A percentile compares a stretch with the other conserved stretches of the same genome.
Conservation (phyloP, 225 moss, liverwort and hornwort species). For the Rhytidiadelphus loreus region DNA sequence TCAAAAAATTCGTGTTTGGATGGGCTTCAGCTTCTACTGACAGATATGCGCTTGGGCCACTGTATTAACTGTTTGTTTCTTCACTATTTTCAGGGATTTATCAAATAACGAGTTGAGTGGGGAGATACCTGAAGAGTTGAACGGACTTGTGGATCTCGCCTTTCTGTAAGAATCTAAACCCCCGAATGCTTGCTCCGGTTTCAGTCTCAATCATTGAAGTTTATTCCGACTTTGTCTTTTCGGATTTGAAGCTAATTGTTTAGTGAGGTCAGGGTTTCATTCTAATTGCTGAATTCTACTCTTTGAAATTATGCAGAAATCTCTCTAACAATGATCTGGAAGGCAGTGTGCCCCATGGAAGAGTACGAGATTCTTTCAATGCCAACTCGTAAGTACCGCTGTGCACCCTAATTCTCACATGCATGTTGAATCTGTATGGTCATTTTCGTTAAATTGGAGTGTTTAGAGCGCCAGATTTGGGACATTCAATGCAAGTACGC, state of each 20-base stretch:
- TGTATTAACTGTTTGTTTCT: not conserved
- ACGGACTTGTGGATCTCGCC: not conserved
- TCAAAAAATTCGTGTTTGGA: not conserved
- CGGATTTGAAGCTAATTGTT: not conserved
- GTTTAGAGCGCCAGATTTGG: not conserved
- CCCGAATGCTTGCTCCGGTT: not conserved
- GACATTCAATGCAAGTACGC: not conserved
- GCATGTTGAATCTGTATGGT: not conserved
- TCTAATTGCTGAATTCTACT: not conserved
- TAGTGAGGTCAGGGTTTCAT: not conserved
- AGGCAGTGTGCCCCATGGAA: conserved; percentile 8
- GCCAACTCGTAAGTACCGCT: conserved; percentile 4
- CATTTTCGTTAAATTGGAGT: not conserved
- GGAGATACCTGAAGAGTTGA: conserved; percentile 8
- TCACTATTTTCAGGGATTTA: not conserved
- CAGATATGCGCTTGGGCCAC: not conserved
- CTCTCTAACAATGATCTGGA: conserved; percentile 16
- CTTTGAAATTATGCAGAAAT: not conserved
- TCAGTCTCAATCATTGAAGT: not conserved
- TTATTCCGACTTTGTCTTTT: not conserved
- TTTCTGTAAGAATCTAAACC: conserved; percentile 1
- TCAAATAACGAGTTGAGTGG: conserved; percentile 10
- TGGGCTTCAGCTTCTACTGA: not conserved
- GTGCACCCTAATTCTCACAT: not conserved
- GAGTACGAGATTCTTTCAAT: conserved; percentile 5